Evolutionary conservation across 1,284 basidiomycete species (phyloP).

Genomic region (Malassezia psittaci): DNA sequence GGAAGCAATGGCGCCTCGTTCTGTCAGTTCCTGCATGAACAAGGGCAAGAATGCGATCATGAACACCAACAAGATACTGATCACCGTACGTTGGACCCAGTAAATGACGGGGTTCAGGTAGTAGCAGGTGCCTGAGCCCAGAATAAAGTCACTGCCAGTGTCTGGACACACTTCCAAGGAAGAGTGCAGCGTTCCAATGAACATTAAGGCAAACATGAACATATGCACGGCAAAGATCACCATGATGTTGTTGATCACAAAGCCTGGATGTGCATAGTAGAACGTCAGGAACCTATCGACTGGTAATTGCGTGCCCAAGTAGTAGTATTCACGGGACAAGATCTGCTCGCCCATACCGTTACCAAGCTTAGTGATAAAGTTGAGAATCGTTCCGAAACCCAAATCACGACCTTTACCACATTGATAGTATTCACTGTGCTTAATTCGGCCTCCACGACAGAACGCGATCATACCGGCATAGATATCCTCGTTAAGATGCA

Average conservation of each 20-base stretch:
- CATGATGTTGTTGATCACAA: conserved; percentile 99
- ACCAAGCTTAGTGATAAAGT: conserved; percentile 99
- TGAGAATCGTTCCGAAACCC: conserved; percentile 95
- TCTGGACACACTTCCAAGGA: conserved; percentile 39
- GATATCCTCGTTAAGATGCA: conserved; percentile 98
- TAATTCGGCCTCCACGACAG: conserved; percentile 90
- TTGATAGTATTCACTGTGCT: conserved; percentile 95
- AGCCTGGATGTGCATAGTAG: conserved; percentile 98
- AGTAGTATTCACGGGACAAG: conserved; percentile 98
- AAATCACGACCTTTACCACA: conserved; percentile 98
- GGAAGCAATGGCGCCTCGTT: conserved; percentile 45
- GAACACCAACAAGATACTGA: conserved; percentile 48
- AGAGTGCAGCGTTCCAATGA: conserved; percentile 46
- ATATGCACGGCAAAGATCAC: conserved; percentile 47
- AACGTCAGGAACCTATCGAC: conserved; percentile 98
- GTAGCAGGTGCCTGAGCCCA: conserved; percentile 45
- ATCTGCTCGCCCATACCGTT: conserved; percentile 99
- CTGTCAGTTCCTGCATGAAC: conserved; percentile 46
- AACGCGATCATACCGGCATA: conserved; percentile 98
- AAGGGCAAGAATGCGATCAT: conserved; percentile 48
- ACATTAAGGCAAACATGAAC: conserved; percentile 47
- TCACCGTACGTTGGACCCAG: conserved; percentile 48
- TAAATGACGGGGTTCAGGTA: conserved; percentile 46
- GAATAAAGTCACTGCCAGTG: conserved; percentile 42
- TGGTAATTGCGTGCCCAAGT: conserved; percentile 94